Percentiles rank a stretch among this genome's conserved stretches.
Evolutionary conservation across 345 rosid species (phyloP).

Genomic region (Mercurialis annua): DNA sequence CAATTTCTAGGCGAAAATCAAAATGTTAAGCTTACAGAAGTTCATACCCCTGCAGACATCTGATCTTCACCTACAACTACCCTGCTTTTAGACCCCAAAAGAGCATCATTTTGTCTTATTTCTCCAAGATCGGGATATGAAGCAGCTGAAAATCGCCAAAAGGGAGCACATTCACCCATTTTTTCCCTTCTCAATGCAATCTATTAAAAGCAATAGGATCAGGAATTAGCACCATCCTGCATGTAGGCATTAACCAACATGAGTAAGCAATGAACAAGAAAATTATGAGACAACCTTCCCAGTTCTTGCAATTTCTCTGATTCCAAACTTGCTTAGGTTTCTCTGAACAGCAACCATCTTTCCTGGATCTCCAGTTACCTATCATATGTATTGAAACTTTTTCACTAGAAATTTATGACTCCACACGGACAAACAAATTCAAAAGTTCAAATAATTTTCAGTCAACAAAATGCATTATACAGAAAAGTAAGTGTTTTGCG

Average conservation of each 20-base stretch:
- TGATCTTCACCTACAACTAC: slow-evolving; percentile 37
- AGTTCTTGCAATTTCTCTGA: slow-evolving; percentile 84
- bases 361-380: slow-evolving; percentile 99
- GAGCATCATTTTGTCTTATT: slow-evolving; percentile 37
- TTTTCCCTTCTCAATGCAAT: slow-evolving; percentile 92
- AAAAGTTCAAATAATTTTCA: neutral
- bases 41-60: slow-evolving; percentile 53
- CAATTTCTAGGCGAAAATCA: slow-evolving; percentile 2
- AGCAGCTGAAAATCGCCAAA: slow-evolving; percentile 96
- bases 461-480: neutral
- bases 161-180: slow-evolving; percentile 89
- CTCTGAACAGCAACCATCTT: slow-evolving; percentile 87
- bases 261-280: slow-evolving; percentile 8
- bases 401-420: neutral
- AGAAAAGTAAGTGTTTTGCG: neutral
- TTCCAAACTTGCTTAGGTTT: slow-evolving; percentile 83
- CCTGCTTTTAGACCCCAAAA: slow-evolving; percentile 40
- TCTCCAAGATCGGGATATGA: slow-evolving; percentile 90
- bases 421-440: neutral
- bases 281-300: slow-evolving; percentile 49
- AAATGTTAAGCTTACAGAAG: slow-evolving; percentile 20
- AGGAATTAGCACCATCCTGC: neutral
- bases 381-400: neutral
- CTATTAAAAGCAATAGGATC: slow-evolving; percentile 34
- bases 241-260: neutral